Base-by-base conservation (phyloP, 805 yeast genomes). In the Metschnikowia peoriensis region DNA sequence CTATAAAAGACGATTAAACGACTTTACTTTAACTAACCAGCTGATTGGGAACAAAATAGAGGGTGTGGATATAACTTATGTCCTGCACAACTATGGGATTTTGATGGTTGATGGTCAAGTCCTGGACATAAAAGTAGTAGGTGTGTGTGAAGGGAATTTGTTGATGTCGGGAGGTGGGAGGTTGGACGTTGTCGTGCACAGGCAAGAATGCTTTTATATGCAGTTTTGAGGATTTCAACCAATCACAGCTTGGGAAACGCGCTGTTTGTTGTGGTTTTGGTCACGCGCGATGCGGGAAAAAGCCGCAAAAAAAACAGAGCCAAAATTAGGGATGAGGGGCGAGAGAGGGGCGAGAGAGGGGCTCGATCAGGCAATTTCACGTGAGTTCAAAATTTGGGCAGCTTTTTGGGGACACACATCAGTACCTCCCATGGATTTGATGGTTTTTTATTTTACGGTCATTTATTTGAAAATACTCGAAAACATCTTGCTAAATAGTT, bases 81-180 rank as follows among this genome's bases (percentile, higher is more conserved):
- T 58, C 61, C 61, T 58, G 61, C 61, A 58, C 61, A 58, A 57
- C 61, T 58, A 45, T 43, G 53, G 41, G 44, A 47, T 15, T 50
- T 41, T 46, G 46, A 22, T 45, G 40, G 49, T 35, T 27, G 45
- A 52, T 41, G 39, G 57, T 44, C 52, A 58, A 41, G 58, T 59
- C 62, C 62, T 59, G 62, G 61, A 59, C 61, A 59, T 53, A 59
- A 54, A 58, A 57, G 62, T 50, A 58, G 62, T 58, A 58, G 59
- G 61, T 55, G 60, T 58, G 60, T 58, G 60, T 54, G 61, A 51
- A 57, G 53, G 61, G 58, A 55, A 43, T 41, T 54, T 53, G 57
- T 57, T 55, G 58, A 52, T 49, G 56, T 50, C 41, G 58, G 50
- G 52, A 44, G 57, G 51, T 16, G 58, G 55, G 48, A 52, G 57